Evolutionary conservation across 106 monocot species (phyloP).

Genomic region (Narthecium ossifragum): DNA sequence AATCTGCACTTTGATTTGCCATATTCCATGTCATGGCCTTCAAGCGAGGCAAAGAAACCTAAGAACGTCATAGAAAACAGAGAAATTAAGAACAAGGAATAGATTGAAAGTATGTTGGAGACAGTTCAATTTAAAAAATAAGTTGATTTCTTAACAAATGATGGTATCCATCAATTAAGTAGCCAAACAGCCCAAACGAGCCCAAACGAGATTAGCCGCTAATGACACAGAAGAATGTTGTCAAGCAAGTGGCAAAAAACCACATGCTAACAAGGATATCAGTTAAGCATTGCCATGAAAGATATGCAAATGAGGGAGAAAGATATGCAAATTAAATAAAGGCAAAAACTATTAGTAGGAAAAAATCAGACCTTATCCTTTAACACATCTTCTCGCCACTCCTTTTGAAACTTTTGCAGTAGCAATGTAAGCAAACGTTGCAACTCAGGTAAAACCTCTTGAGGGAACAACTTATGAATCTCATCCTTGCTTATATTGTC

Average conservation of each 20-base stretch:
- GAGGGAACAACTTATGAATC: conserved; percentile 72
- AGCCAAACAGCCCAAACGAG: background rate
- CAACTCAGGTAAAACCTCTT: conserved; percentile 71
- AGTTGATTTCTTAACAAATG: no score
- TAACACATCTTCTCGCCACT: conserved; percentile 61
- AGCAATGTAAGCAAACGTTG: conserved; percentile 69
- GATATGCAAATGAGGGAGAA: background rate
- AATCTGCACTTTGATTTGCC: conserved; percentile 31
- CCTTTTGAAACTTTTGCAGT: conserved; percentile 71
- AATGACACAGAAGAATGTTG: no score
- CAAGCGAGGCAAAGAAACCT: conserved; percentile 49
- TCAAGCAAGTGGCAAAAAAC: no score
- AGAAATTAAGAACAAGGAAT: background rate
- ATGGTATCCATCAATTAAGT: no score
- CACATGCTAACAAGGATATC: background rate
- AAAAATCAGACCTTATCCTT: conserved; percentile 60
- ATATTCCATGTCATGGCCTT: conserved; percentile 55
- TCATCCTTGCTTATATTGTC: conserved; percentile 64
- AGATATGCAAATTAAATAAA: background rate
- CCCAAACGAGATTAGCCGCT: background rate
- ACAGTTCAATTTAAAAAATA: background rate
- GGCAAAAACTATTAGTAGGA: background rate
- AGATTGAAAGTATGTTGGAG: background rate
- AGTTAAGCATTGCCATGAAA: no score
- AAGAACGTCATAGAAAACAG: background rate